Evolutionary conservation across 2,329 filamentous ascomycete genomes (phyloP).

Genomic region (Neopestalotiopsis sp.): DNA sequence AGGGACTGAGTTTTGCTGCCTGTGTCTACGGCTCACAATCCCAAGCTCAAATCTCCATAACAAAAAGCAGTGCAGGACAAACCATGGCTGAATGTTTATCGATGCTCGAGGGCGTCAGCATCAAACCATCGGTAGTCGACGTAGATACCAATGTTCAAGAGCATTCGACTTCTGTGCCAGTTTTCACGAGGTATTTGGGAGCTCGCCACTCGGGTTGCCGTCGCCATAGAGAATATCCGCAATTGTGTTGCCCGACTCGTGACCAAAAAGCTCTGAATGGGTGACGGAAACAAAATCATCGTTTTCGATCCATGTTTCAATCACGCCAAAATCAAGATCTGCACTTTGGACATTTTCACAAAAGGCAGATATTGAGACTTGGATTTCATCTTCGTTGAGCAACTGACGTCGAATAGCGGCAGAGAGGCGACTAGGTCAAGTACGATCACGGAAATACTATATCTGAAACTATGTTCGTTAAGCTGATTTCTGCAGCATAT

Average conservation of each 20-base stretch:
- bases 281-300: conserved; percentile 67
- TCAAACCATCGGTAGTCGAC: conserved; percentile 65
- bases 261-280: conserved; percentile 64
- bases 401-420: too few relatives aligned
- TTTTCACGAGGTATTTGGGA: conserved; percentile 52
- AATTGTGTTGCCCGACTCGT: conserved; percentile 66
- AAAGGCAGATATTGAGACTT: too few relatives aligned
- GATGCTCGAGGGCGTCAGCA: conserved; percentile 52
- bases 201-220: conserved; percentile 64
- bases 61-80: conserved; percentile 38
- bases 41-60: background rate
- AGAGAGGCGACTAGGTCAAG: too few relatives aligned
- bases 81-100: conserved; percentile 60
- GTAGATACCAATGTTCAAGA: conserved; percentile 28
- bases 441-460: too few relatives aligned
- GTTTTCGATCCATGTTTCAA: conserved; percentile 61
- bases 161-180: conserved; percentile 24
- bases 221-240: conserved; percentile 66
- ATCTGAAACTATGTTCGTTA: too few relatives aligned
- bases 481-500: too few relatives aligned
- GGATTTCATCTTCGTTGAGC: too few relatives aligned
- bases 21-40: too few relatives aligned
- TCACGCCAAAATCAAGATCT: conserved; percentile 56
- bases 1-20: too few relatives aligned
- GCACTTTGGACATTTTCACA: background rate